A percentile compares a stretch with the other conserved stretches of the same genome.
Evolutionary conservation across 352 stramenopile genomes (phyloP).

Genomic region (Elongisporangium prolatum): DNA sequence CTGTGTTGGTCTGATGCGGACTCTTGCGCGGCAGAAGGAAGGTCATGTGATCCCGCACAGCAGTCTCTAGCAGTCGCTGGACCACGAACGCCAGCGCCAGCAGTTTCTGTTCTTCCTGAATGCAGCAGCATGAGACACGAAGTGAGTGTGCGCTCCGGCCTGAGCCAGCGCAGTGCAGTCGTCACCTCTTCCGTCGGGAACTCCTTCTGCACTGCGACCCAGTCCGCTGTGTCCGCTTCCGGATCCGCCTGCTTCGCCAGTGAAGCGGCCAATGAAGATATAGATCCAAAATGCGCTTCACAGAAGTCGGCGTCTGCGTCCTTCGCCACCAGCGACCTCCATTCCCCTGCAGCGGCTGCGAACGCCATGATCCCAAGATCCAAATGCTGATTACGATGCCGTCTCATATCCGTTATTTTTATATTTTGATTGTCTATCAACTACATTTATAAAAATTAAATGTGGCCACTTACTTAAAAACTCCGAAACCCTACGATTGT

Average conservation of each 20-base stretch:
- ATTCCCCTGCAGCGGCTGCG: conserved; percentile 24
- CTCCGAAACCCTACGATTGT: too few relatives aligned
- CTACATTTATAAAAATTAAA: not conserved
- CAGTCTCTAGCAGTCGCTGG: conserved; percentile 35
- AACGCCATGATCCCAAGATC: conserved; percentile 16
- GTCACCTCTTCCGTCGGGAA: not conserved
- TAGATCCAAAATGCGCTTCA: conserved; percentile 13
- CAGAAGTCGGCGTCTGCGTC: conserved; percentile 21
- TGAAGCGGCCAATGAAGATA: conserved; percentile 28
- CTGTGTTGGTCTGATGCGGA: conserved; percentile 1
- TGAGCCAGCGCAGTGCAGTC: conserved; percentile 4
- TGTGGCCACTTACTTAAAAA: too few relatives aligned
- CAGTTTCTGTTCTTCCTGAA: conserved; percentile 37
- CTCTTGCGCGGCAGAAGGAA: conserved; percentile 35
- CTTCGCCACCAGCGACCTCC: conserved; percentile 30
- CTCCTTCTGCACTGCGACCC: not conserved
- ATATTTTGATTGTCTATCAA: not conserved
- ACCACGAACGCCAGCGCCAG: conserved; percentile 28
- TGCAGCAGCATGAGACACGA: not conserved
- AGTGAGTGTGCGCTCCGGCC: not conserved
- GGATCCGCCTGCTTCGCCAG: conserved; percentile 16
- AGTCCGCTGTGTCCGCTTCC: conserved; percentile 1
- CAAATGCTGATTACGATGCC: not conserved
- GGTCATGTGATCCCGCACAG: conserved; percentile 41
- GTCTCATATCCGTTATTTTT: not conserved